Conservation (phyloP, 306 rosid genomes). For the Cotoneaster glaucophyllus region DNA sequence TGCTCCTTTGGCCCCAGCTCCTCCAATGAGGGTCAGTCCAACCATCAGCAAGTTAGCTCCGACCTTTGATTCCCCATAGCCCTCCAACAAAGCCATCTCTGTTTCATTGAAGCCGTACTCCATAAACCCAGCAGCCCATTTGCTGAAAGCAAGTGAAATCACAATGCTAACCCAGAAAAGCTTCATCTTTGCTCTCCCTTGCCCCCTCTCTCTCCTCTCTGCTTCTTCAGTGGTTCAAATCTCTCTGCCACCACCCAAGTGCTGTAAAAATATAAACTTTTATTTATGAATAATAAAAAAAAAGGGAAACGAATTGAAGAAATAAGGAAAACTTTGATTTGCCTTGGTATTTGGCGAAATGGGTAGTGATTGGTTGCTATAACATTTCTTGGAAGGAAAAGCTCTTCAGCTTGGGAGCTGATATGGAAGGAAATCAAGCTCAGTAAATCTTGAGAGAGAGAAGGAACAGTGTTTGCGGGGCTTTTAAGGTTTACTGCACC, state of each 20-base stretch:
- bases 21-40: constrained; percentile 73
- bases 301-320: neutral
- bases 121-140: constrained; percentile 43
- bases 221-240: neutral
- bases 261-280: neutral
- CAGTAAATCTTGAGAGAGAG: neutral
- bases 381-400: constrained; percentile 1
- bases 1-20: constrained; percentile 73
- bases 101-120: constrained; percentile 48
- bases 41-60: constrained; percentile 37
- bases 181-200: constrained; percentile 28
- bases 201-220: neutral
- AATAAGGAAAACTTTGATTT: neutral
- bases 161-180: constrained; percentile 39
- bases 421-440: constrained; percentile 13
- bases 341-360: neutral
- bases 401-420: constrained; percentile 12
- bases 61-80: constrained; percentile 37
- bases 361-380: neutral
- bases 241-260: constrained; percentile 12
- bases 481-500: constrained; percentile 25
- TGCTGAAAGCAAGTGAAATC: constrained; percentile 29
- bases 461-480: constrained; percentile 30
- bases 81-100: constrained; percentile 45
- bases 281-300: neutral